phyloP scores from a whole-genome alignment of 2,329 filamentous ascomycete species.

The Metarhizium sp. region DNA sequence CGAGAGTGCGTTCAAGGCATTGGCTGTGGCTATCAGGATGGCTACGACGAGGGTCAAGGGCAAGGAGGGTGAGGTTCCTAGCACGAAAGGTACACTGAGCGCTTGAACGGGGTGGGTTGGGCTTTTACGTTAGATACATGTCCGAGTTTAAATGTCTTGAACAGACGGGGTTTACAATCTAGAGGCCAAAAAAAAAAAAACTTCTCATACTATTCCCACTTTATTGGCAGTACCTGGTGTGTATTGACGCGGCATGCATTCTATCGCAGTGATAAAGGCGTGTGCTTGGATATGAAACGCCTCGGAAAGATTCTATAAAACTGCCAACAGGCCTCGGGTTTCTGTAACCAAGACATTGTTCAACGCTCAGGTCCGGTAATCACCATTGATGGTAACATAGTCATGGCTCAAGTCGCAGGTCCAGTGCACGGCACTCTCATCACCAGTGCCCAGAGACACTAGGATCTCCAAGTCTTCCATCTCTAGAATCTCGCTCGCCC shows the following conservation, averaged over 20 bases:
- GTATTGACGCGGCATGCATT: too few species aligned
- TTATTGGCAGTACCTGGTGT: too few species aligned
- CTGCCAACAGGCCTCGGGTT: background rate
- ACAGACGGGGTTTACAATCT: background rate
- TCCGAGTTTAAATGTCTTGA: background rate
- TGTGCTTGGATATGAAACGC: too few species aligned
- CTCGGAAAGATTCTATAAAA: background rate
- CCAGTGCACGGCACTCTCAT: conserved; percentile 65
- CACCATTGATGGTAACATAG: conserved; percentile 62
- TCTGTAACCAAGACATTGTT: too few species aligned
- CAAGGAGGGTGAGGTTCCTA: conserved; percentile 85
- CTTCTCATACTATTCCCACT: too few species aligned
- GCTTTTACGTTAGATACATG: conserved; percentile 5
- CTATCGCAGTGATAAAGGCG: too few species aligned
- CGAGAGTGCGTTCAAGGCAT: conserved; percentile 93
- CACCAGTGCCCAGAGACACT: conserved; percentile 61
- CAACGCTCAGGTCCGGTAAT: conserved; percentile 48
- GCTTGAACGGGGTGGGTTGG: conserved; percentile 27
- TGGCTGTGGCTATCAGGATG: conserved; percentile 74
- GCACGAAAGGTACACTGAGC: conserved; percentile 86
- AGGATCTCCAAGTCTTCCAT: conserved; percentile 72
- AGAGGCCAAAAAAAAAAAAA: background rate
- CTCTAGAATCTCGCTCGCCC: conserved; percentile 69
- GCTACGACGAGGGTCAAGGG: conserved; percentile 69
- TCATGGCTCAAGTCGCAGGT: conserved; percentile 84